Evolutionary conservation across 2,329 filamentous ascomycete genomes (phyloP).

Genomic region (Penicillium griseofulvum): DNA sequence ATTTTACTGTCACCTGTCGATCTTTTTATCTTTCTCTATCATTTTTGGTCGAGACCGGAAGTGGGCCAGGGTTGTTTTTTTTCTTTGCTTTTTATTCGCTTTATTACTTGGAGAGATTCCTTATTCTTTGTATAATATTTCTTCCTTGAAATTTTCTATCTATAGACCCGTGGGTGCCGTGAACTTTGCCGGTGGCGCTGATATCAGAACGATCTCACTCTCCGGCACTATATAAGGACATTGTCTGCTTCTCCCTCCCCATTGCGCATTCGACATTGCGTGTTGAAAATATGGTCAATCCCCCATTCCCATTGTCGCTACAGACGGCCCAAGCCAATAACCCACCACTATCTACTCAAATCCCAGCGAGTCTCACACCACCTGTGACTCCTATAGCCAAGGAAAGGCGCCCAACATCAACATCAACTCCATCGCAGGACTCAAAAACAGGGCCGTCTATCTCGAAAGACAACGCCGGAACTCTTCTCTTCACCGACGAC

Average conservation of each 20-base stretch:
- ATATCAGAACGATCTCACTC: slow-evolving; percentile 9
- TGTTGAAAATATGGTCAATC: slow-evolving; percentile 3
- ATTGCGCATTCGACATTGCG: neutral
- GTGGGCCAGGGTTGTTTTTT: slow-evolving; percentile 7
- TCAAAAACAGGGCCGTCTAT: neutral
- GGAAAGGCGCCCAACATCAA: slow-evolving; percentile 10
- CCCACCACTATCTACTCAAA: slow-evolving; percentile 7
- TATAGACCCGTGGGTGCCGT: neutral
- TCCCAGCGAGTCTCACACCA: slow-evolving; percentile 31
- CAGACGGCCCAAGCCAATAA: slow-evolving; percentile 19
- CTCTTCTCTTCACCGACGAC: slow-evolving; percentile 32
- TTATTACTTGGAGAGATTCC: slow-evolving; percentile 1
- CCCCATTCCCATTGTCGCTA: slow-evolving; percentile 29
- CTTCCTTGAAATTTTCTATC: neutral
- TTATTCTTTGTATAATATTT: neutral
- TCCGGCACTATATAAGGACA: neutral
- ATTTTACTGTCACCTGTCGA: slow-evolving; percentile 5
- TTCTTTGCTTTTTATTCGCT: slow-evolving; percentile 2
- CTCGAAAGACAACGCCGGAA: slow-evolving; percentile 7
- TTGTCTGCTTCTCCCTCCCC: neutral
- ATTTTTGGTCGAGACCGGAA: slow-evolving; percentile 20
- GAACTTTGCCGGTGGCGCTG: slow-evolving; percentile 17
- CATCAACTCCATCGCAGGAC: slow-evolving; percentile 6
- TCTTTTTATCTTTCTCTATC: slow-evolving; percentile 3
- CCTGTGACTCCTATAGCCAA: slow-evolving; percentile 36